These are phyloP conservation scores for Hordeum marinum DNA, from an alignment of 176 grass and related monocot genomes.

Conservation along the genomic window DNA sequence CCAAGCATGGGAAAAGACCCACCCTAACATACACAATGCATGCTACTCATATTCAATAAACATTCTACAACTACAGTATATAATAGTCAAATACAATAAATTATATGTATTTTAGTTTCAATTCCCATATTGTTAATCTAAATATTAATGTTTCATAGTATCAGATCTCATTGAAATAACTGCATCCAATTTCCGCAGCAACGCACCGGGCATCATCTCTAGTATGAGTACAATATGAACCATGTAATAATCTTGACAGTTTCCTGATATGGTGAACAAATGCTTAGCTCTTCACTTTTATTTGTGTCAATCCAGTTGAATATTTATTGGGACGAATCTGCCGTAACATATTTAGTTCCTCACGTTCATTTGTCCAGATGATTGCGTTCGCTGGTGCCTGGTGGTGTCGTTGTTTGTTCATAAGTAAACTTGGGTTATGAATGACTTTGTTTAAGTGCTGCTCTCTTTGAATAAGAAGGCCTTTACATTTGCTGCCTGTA, in stretches of 20 bases:
- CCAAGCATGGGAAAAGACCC: no score
- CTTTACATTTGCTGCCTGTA: neutral
- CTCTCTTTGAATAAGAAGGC: neutral
- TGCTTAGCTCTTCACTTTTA: neutral
- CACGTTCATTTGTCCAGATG: neutral
- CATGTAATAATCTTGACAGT: neutral
- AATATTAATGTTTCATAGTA: no score
- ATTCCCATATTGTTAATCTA: no score
- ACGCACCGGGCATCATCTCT: no score
- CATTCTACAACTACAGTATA: no score
- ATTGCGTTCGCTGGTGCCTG: neutral
- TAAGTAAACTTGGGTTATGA: neutral
- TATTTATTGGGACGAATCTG: neutral
- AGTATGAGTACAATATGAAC: neutral
- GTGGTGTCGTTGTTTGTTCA: neutral
- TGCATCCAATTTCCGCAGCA: no score
- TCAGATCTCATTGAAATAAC: no score
- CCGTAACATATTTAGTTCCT: neutral
- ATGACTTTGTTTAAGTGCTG: slow-evolving; percentile 6
- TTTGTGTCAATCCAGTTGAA: neutral
- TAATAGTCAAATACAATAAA: no score
- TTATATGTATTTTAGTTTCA: no score
- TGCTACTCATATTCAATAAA: no score
- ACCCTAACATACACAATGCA: no score
- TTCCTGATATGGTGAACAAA: neutral